Base-by-base conservation (phyloP, 495 filamentous ascomycete species). In the Neurospora sp. region DNA sequence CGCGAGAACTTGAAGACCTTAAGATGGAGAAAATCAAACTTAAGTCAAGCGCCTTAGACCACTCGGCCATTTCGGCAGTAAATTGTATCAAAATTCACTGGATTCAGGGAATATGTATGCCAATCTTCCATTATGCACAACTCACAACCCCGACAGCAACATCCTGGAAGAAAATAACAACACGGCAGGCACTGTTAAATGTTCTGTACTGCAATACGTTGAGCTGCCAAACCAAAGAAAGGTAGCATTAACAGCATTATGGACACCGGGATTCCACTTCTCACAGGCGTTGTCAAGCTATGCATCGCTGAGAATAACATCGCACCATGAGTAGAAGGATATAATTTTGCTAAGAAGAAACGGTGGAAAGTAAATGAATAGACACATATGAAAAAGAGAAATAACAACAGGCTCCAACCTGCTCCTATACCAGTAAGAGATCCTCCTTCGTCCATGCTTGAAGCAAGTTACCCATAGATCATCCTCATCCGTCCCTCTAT, bases 1-100 rank as follows among this genome's bases (percentile, higher is more conserved):
- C 54, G 54, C 54, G 54, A 62, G 54, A 62, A 62, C 54, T 62
- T 62, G 54, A 62, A 62, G 54, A 62, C 54, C 54, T 62, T 62
- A 62, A 62, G 54, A 62, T 62, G 23, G 54, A 8, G 12, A 16
- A 59, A 59, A 27, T 8, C 54, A 62, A 62, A 62, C 54, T 62
- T 62, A 62, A 62, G 54, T 62, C 54, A 62, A 62, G 54, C 54
- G 54, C 54, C 54, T 62, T 62, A 62, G 54, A 62, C 54, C 54
- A 62, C 54, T 62, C 54, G 54, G 54, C 54, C 54, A 62, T 62
- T 62, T 62, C 54, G 54, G 54, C 54, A 62, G 54, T 62, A 35
- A 31, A 62, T 35, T 62, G 23, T 62, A 62, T 0, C 12, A 31
- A 35, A 62, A 1, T 16, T 8, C 2, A 2, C 1, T 0, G 5